Base-by-base conservation (phyloP, 2,329 filamentous ascomycete species). In the Paraphoma sp. region DNA sequence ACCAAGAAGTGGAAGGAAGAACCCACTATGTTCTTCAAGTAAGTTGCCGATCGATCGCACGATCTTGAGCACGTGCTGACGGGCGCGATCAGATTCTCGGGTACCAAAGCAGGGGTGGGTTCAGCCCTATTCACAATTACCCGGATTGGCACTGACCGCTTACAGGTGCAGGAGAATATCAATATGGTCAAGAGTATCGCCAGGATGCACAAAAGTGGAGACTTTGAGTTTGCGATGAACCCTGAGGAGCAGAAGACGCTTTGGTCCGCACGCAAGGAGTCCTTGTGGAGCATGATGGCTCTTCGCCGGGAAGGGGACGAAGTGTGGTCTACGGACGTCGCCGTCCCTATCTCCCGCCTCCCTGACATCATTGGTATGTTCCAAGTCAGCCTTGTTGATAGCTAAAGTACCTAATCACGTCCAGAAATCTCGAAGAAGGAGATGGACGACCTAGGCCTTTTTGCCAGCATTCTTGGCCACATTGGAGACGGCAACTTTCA, bases 401-500 rank as follows among this genome's bases (percentile, higher is more conserved):
- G 9, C 23, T n/a, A 17, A 12, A 36, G 33, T 44, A 50, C 65
- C 69, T 44, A 73, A 31, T 36, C 17, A 5, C n/a, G 1, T 18
- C 7, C 84, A 81, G 93, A 96, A 73, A 82, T 92, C 43, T 93
- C 91, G 60, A 96, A 97, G 80, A 90, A 91, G 72, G 92, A 96
- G 70, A 89, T 96, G 84, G 90, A 94, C 69, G 87, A 92, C 11
- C 82, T 97, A 10, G 92, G 92, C 0, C 79, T 97, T 1, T 96
- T 97, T 73, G 92, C 92, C 1, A 93, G 90, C 68, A 91, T 96
- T 29, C 81, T 97, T 4, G 93, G 93, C 3, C 93, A 97, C 71
- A 89, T 97, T 54, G 93, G 93, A 11, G 93, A 97, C 71, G 93
- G 93, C 38, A 97, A 97, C 76, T 97, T 97, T 80, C 93, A 97